phyloP scores from a whole-genome alignment of 2,329 filamentous ascomycete genomes.

The Neophaeococcomyces aloes region DNA sequence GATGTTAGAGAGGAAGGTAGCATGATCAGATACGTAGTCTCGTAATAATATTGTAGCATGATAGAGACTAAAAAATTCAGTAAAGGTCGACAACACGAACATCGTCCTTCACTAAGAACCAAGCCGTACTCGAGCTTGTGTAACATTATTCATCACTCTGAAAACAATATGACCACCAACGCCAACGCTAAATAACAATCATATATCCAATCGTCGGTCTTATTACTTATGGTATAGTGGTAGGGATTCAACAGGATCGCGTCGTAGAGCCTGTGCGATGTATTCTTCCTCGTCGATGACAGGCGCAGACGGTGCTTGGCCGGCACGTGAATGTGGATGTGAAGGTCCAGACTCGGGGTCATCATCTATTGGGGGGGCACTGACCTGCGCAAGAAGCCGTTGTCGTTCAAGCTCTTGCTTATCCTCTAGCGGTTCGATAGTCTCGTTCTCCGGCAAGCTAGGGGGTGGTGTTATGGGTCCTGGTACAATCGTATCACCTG shows the following conservation, averaged over 20 bases:
- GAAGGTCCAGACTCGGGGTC: constrained; percentile 18
- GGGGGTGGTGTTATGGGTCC: constrained; percentile 15
- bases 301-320: constrained; percentile 44
- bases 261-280: constrained; percentile 29
- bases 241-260: constrained; percentile 31
- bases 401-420: constrained; percentile 66
- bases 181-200: constrained; percentile 7
- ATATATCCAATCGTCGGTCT: neutral
- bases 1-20: no score
- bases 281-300: constrained; percentile 47
- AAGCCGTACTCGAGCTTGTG: no score
- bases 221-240: constrained; percentile 35
- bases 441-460: constrained; percentile 23
- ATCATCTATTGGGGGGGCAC: constrained; percentile 41
- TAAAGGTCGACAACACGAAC: no score
- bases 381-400: constrained; percentile 53
- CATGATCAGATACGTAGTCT: no score
- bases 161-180: constrained; percentile 3
- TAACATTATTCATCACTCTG: no score
- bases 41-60: no score
- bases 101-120: no score
- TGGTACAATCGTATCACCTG: constrained; percentile 24
- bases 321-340: constrained; percentile 12
- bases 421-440: constrained; percentile 47
- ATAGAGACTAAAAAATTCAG: no score